Percentiles rank a stretch among this genome's conserved stretches.
Conservation (phyloP, 371 early-diverging fungal species). For the Lichtheimia corymbifera region DNA sequence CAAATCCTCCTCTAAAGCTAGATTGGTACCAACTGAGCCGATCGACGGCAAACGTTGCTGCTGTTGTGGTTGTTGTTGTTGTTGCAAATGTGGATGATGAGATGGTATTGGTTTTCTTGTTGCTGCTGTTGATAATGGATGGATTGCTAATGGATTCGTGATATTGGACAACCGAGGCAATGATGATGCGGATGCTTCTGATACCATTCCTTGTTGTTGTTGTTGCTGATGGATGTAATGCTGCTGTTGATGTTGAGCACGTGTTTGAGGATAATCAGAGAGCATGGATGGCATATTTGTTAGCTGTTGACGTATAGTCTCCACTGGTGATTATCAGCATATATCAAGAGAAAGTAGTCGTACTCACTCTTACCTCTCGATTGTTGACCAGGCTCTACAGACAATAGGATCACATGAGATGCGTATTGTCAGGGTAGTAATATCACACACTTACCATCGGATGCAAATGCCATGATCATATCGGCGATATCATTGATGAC, state of each 20-base stretch:
- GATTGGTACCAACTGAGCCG: constrained; percentile 1
- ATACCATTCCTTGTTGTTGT: neutral
- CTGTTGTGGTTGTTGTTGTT: neutral
- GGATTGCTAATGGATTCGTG: neutral
- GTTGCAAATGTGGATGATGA: neutral
- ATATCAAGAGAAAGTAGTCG: too few relatives aligned
- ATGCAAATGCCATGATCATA: neutral
- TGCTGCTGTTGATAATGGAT: neutral
- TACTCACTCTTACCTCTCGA: neutral
- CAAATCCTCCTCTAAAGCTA: neutral
- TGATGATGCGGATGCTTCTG: neutral
- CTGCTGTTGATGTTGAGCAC: constrained; percentile 1
- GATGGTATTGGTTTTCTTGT: neutral
- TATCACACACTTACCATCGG: neutral
- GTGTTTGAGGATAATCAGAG: neutral
- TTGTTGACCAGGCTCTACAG: neutral
- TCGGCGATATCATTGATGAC: constrained; percentile 1
- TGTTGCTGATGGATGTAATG: neutral
- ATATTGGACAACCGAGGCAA: neutral
- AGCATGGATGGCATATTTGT: too few relatives aligned
- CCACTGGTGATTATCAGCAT: too few relatives aligned
- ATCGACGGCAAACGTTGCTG: constrained; percentile 10
- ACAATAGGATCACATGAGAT: neutral
- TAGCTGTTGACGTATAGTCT: too few relatives aligned
- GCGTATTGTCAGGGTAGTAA: neutral